Evolutionary conservation across 2,329 filamentous ascomycete genomes (phyloP).

Genomic region (Pseudogymnoascus pannorum): DNA sequence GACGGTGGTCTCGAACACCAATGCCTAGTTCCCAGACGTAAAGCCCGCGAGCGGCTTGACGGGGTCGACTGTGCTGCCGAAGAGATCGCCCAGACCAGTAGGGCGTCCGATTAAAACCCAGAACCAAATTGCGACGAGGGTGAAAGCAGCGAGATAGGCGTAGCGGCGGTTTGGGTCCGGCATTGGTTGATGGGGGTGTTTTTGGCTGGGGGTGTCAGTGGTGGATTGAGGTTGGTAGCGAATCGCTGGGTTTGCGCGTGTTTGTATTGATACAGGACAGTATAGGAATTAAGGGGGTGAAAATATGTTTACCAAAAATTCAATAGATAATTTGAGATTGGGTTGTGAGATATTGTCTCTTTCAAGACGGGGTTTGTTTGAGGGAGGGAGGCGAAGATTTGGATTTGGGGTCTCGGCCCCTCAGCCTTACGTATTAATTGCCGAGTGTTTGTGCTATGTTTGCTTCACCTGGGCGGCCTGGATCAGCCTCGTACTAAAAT

Average conservation of each 20-base stretch:
- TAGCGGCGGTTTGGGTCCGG: slow-evolving; percentile 16
- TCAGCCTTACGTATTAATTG: slow-evolving; percentile 4
- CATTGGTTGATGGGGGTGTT: not conserved
- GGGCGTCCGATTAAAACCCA: slow-evolving; percentile 20
- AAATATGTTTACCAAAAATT: not conserved
- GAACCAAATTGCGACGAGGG: slow-evolving; percentile 18
- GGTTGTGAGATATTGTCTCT: not conserved
- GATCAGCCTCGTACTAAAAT: slow-evolving; percentile 7
- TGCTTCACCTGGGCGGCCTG: not conserved
- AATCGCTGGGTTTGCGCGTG: not conserved
- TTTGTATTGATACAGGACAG: not conserved
- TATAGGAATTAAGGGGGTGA: not conserved
- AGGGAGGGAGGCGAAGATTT: not conserved
- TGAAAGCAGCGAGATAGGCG: slow-evolving; percentile 15
- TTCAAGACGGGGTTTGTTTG: not conserved
- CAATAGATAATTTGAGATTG: not conserved
- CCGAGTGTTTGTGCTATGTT: slow-evolving; percentile 1
- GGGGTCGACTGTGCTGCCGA: not conserved
- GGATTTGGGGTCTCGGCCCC: slow-evolving; percentile 6
- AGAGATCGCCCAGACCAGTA: not conserved
- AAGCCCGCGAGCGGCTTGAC: slow-evolving; percentile 4
- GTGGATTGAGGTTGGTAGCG: not conserved
- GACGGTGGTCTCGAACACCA: not conserved
- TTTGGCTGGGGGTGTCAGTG: not conserved
- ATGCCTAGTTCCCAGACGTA: not conserved